A percentile compares a stretch with the other conserved stretches of the same genome.
Evolutionary conservation across 257 asterid species (phyloP).

Genomic region (Solanum chmielewskii): DNA sequence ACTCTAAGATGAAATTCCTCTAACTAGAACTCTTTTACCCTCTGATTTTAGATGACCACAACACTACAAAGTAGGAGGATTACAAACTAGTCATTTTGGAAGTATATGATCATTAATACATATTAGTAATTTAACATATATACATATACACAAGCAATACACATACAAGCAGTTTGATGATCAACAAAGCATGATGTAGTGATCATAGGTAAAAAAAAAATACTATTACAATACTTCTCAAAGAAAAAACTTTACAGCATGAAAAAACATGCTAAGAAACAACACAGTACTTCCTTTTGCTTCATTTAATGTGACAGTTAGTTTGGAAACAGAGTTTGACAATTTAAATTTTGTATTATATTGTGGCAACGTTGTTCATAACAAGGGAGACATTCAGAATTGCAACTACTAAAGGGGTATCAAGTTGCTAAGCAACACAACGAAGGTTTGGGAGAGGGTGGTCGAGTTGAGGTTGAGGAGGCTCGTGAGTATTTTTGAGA

Average conservation of each 20-base stretch:
- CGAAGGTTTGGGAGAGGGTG: neutral
- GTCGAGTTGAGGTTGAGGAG: neutral
- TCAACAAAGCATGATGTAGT: neutral
- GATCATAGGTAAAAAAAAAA: neutral
- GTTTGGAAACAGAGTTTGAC: neutral
- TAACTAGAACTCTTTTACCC: neutral
- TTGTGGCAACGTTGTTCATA: neutral
- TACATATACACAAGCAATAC: neutral
- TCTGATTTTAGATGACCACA: neutral
- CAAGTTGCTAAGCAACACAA: neutral
- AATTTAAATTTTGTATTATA: neutral
- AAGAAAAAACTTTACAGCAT: neutral
- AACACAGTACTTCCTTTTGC: neutral
- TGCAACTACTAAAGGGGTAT: neutral
- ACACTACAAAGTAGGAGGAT: neutral
- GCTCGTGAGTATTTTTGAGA: neutral
- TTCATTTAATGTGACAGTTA: neutral
- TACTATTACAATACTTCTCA: neutral
- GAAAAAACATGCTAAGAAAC: neutral
- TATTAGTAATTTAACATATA: neutral
- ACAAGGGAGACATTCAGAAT: neutral
- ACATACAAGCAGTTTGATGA: neutral
- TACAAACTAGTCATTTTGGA: neutral
- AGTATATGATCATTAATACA: neutral
- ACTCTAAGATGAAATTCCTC: neutral